Percentiles rank a stretch among this genome's conserved stretches.
Conservation (phyloP, 768 basidiomycete genomes). For the Tricholoma sp. region DNA sequence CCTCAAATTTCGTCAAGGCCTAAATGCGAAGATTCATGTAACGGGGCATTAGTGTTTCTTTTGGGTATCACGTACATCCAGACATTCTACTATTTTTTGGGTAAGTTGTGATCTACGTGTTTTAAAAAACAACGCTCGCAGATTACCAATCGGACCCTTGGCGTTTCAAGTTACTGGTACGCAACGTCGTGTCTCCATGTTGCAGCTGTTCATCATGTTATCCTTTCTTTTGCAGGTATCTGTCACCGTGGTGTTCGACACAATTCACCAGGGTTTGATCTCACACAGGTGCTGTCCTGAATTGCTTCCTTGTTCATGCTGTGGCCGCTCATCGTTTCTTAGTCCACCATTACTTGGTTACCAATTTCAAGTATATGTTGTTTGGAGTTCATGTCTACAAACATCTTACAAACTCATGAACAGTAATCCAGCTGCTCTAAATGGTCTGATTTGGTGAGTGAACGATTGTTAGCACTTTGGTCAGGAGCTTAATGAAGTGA, state of each 20-base stretch:
- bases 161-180: slow-evolving; percentile 2
- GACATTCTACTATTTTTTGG: neutral
- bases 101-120: neutral
- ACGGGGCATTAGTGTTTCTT: too few relatives aligned
- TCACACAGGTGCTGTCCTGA: neutral
- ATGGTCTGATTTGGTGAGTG: slow-evolving; percentile 23
- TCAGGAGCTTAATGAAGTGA: neutral
- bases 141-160: neutral
- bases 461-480: too few relatives aligned
- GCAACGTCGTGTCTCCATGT: neutral
- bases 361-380: slow-evolving; percentile 13
- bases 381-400: neutral
- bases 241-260: neutral
- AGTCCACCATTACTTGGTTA: slow-evolving; percentile 17
- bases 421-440: slow-evolving; percentile 21
- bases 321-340: neutral
- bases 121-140: neutral
- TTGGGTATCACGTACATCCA: neutral
- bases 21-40: too few relatives aligned
- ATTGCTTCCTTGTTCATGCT: neutral
- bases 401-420: neutral
- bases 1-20: too few relatives aligned
- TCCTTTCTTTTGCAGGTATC: too few relatives aligned
- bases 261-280: neutral
- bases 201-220: too few relatives aligned